A percentile compares a stretch with the other conserved stretches of the same genome.
Evolutionary conservation across 495 filamentous ascomycete genomes (phyloP).

Genomic region (Polyplosphaeria fusca): DNA sequence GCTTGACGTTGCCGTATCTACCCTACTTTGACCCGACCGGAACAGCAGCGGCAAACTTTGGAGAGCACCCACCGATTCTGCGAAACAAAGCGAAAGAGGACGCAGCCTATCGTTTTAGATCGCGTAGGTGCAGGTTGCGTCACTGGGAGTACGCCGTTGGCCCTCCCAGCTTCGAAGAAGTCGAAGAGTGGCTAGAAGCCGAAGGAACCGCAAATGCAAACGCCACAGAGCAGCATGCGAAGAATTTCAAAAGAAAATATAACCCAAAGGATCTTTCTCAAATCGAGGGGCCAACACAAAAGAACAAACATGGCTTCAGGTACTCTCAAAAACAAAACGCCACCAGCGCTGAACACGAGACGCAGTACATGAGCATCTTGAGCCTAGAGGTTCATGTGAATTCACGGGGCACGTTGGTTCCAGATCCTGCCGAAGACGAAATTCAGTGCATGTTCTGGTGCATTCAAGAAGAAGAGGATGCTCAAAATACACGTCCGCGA

Average conservation of each 20-base stretch:
- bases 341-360: slow-evolving; percentile 76
- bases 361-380: slow-evolving; percentile 96
- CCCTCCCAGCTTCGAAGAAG: slow-evolving; percentile 71
- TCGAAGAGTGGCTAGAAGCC: slow-evolving; percentile 61
- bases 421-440: slow-evolving; percentile 87
- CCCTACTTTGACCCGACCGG: slow-evolving; percentile 73
- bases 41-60: slow-evolving; percentile 52
- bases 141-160: slow-evolving; percentile 63
- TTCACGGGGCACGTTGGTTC: slow-evolving; percentile 71
- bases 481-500: slow-evolving; percentile 53
- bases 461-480: slow-evolving; percentile 67
- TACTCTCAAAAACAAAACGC: slow-evolving; percentile 76
- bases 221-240: neutral
- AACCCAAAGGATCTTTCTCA: slow-evolving; percentile 60
- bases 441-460: slow-evolving; percentile 92
- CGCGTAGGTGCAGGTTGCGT: slow-evolving; percentile 51
- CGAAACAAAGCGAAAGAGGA: slow-evolving; percentile 54
- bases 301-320: slow-evolving; percentile 77
- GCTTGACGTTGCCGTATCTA: slow-evolving; percentile 70
- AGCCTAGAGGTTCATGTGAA: slow-evolving; percentile 95
- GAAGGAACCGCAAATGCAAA: slow-evolving; percentile 1
- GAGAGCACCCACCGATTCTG: slow-evolving; percentile 47
- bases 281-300: slow-evolving; percentile 86
- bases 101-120: slow-evolving; percentile 48
- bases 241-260: slow-evolving; percentile 8